Evolutionary conservation across 2,329 filamentous ascomycete genomes (phyloP).

Genomic region (Stemphylium beticola): DNA sequence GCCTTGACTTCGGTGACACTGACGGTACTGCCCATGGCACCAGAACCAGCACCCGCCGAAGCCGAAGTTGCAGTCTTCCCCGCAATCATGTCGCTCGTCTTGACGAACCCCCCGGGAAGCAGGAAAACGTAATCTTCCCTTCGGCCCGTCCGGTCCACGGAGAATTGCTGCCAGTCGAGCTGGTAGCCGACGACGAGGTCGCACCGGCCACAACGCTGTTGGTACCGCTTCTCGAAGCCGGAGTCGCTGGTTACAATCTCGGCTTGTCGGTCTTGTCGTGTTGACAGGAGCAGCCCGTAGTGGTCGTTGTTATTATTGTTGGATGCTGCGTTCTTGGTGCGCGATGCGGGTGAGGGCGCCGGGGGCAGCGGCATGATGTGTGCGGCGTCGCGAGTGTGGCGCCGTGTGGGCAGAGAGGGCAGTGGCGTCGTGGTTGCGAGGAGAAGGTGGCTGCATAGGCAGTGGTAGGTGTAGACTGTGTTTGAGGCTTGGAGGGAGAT

Average conservation of each 20-base stretch:
- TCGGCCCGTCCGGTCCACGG: constrained; percentile 37
- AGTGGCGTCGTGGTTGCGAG: constrained; percentile 65
- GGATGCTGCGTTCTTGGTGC: constrained; percentile 3
- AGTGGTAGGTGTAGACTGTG: constrained; percentile 64
- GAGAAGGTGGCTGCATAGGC: constrained; percentile 70
- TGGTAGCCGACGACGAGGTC: constrained; percentile 67
- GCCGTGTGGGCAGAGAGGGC: constrained; percentile 59
- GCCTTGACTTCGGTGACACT: constrained; percentile 33
- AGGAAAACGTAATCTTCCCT: constrained; percentile 63
- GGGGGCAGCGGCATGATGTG: constrained; percentile 63
- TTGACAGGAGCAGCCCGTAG: constrained; percentile 60
- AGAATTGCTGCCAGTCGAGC: constrained; percentile 61
- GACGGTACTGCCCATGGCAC: constrained; percentile 20
- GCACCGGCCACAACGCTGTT: constrained; percentile 67
- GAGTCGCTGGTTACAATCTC: constrained; percentile 63
- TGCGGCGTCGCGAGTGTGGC: constrained; percentile 58
- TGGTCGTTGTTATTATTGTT: constrained; percentile 34
- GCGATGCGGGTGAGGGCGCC: constrained; percentile 21
- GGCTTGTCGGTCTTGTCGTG: constrained; percentile 55
- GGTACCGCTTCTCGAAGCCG: constrained; percentile 70
- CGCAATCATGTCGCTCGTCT: constrained; percentile 62
- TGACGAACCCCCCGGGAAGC: constrained; percentile 64
- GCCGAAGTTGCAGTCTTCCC: constrained; percentile 38
- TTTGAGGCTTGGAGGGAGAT: constrained; percentile 43
- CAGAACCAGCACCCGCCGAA: constrained; percentile 9